A percentile compares a stretch with the other conserved stretches of the same genome.
phyloP scores from a whole-genome alignment of 2,329 filamentous ascomycete species.

The Beauveria varroae region DNA sequence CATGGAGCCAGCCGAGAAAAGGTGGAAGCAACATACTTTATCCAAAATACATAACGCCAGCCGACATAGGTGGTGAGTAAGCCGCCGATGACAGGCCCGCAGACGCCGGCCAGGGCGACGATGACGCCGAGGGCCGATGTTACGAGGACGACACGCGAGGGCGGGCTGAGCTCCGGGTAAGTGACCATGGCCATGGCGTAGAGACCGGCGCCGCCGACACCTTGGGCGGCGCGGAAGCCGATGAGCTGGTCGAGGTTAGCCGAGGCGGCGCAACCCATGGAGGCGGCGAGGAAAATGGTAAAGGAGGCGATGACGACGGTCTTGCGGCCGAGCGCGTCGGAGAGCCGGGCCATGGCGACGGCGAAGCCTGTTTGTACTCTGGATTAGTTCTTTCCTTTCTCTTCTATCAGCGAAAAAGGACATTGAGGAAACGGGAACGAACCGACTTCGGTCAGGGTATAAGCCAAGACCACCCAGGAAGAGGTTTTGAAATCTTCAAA shows the following conservation, averaged over 20 bases:
- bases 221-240: constrained; percentile 17
- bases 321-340: constrained; percentile 15
- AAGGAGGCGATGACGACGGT: constrained; percentile 12
- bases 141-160: constrained; percentile 11
- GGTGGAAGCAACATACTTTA: constrained; percentile 14
- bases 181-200: constrained; percentile 17
- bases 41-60: constrained; percentile 17
- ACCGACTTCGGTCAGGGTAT: constrained; percentile 13
- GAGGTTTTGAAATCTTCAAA: constrained; percentile 10
- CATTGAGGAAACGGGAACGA: neutral
- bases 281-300: constrained; percentile 15
- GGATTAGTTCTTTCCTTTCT: neutral
- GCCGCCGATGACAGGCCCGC: constrained; percentile 17
- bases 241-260: constrained; percentile 16
- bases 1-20: too few relatives aligned
- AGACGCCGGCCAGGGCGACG: constrained; percentile 16
- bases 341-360: constrained; percentile 14
- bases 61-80: constrained; percentile 12
- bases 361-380: constrained; percentile 13
- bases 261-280: constrained; percentile 15
- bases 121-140: constrained; percentile 14
- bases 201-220: constrained; percentile 18
- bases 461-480: constrained; percentile 11
- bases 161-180: constrained; percentile 17
- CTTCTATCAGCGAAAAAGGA: neutral